A percentile compares a stretch with the other conserved stretches of the same genome.
Conservation (phyloP, 2,329 filamentous ascomycete genomes). For the Diaporthe batatas region DNA sequence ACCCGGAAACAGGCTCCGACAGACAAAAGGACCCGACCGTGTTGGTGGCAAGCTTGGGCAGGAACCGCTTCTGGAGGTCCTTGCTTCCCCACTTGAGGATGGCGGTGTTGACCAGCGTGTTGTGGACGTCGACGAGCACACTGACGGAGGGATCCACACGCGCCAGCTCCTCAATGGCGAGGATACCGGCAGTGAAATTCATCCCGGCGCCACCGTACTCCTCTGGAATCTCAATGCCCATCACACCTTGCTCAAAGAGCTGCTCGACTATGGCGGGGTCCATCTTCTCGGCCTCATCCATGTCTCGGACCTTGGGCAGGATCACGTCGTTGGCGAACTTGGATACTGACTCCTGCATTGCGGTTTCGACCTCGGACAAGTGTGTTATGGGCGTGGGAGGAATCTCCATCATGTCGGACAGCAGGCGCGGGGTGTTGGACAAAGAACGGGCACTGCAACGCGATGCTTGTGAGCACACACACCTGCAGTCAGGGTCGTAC, state of each 20-base stretch:
- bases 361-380: conserved; percentile 87
- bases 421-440: conserved; percentile 70
- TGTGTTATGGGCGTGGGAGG: conserved; percentile 94
- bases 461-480: conserved; percentile 23
- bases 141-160: conserved; percentile 94
- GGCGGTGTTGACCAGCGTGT: conserved; percentile 96
- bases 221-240: conserved; percentile 98
- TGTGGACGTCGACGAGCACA: conserved; percentile 97
- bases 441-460: conserved; percentile 63
- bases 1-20: conserved; percentile 92
- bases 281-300: conserved; percentile 98
- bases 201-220: conserved; percentile 97
- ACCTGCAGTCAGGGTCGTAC: neutral
- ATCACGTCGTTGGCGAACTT: conserved; percentile 93
- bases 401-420: conserved; percentile 78
- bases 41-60: conserved; percentile 90
- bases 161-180: conserved; percentile 96
- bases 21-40: conserved; percentile 94
- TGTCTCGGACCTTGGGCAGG: conserved; percentile 91
- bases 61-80: conserved; percentile 84
- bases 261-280: conserved; percentile 89
- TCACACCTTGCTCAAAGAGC: conserved; percentile 96
- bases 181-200: conserved; percentile 97
- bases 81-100: conserved; percentile 86
- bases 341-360: conserved; percentile 90